Conservation (phyloP, 305 asterid genomes). For the Fraxinus platypoda region DNA sequence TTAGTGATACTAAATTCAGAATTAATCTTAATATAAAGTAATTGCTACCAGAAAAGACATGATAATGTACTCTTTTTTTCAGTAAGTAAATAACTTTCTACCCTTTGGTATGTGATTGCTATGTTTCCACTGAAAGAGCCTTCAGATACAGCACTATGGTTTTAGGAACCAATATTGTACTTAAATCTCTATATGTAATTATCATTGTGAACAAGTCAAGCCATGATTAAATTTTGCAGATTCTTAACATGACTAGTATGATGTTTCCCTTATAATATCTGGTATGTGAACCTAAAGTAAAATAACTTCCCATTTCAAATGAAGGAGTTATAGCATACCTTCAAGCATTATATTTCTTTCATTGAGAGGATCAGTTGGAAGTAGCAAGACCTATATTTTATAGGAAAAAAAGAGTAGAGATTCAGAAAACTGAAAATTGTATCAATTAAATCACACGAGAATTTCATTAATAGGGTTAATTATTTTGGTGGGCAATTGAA, state of each 20-base stretch:
- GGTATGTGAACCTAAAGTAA: background rate
- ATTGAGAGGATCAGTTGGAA: slow-evolving; percentile 94
- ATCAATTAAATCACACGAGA: background rate
- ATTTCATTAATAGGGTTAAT: slow-evolving; percentile 7
- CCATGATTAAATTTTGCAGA: background rate
- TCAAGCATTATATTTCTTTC: slow-evolving; percentile 93
- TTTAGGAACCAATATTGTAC: slow-evolving; percentile 9
- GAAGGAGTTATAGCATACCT: slow-evolving; percentile 42
- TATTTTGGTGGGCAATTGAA: slow-evolving; percentile 11
- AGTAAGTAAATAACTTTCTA: background rate
- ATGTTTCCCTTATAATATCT: slow-evolving; percentile 10
- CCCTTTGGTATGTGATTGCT: background rate
- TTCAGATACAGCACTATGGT: slow-evolving; percentile 3
- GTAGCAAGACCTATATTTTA: slow-evolving; percentile 59
- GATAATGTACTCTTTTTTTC: background rate
- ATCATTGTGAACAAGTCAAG: background rate
- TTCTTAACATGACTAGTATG: slow-evolving; percentile 11
- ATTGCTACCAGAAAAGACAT: slow-evolving; percentile 13
- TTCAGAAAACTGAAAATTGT: slow-evolving; percentile 9
- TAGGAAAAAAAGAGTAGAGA: slow-evolving; percentile 18
- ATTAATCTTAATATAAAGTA: slow-evolving; percentile 11
- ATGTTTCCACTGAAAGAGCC: background rate
- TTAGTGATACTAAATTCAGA: background rate
- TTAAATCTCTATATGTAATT: slow-evolving; percentile 9
- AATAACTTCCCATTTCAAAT: slow-evolving; percentile 9